A percentile compares a stretch with the other conserved stretches of the same genome.
Conservation (phyloP, 1,139 yeast species). For the Scheffersomyces quercinus region DNA sequence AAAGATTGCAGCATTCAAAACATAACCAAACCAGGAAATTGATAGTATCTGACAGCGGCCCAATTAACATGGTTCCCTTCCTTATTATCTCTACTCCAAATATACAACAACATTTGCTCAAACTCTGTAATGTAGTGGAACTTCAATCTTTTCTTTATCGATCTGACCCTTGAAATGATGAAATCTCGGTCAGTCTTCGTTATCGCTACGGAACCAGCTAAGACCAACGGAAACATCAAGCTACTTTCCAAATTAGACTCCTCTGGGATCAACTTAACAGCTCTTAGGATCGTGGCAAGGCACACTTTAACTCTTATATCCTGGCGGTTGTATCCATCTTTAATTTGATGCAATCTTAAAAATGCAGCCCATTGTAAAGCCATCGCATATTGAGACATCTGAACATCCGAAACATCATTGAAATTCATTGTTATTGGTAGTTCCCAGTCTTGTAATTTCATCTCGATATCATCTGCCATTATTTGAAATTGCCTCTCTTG, state of each 20-base stretch:
- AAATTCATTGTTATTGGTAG: constrained; percentile 9
- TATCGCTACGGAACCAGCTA: constrained; percentile 23
- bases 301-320: constrained; percentile 19
- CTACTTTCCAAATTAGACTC: constrained; percentile 18
- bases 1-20: constrained; percentile 10
- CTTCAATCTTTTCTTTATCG: constrained; percentile 15
- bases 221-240: constrained; percentile 21
- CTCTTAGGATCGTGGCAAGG: constrained; percentile 14
- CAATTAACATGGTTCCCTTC: constrained; percentile 20
- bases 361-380: constrained; percentile 25
- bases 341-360: constrained; percentile 19
- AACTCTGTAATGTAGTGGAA: constrained; percentile 20
- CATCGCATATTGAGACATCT: constrained; percentile 15
- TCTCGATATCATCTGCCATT: constrained; percentile 19
- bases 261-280: constrained; percentile 14
- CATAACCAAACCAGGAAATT: constrained; percentile 24
- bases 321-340: constrained; percentile 18
- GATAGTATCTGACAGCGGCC: constrained; percentile 20
- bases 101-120: constrained; percentile 14
- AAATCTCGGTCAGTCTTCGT: constrained; percentile 15
- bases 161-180: constrained; percentile 13
- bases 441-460: constrained; percentile 20
- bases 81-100: constrained; percentile 17
- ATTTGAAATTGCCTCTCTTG: constrained; percentile 17
- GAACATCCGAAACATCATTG: constrained; percentile 8